Evolutionary conservation across 192 early-diverging fungal genomes (phyloP), one percentile per base, ranked within the genome.

Genomic region (Podila epicladia): DNA sequence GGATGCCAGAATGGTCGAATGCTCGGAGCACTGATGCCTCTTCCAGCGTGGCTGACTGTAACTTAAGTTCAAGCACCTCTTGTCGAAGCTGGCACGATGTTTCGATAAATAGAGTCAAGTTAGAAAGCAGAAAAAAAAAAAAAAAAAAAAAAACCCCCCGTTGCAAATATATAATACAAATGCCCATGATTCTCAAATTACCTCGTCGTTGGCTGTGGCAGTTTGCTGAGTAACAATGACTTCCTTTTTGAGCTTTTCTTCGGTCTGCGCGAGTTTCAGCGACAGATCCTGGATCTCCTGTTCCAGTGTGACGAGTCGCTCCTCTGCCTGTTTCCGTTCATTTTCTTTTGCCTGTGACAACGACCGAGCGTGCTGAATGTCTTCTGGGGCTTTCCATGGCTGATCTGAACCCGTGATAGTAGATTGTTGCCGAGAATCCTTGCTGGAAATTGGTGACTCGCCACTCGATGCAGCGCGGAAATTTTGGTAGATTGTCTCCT

Each of bases 401-500:
- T 79, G 69, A 29, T 71, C 70, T 31, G 65, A 64, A 9, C 37
- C 41, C 9, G 59, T 32, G 7, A 66, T 64, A 4, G 38, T 12
- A 7, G 49, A 28, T n/a, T 79, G 74, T n/a, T 67, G 60, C 9
- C 57, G 60, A 12, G 67, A 73, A n/a, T 73, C 77, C 49, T 80
- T 80, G 24, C 62, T 59, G 3, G 71, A 73, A 26, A 48, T 12
- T 9, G 77, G 69, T 1, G 71, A 73, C 3, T 80, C 77, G 5
- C 38, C 59, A n/a, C 59, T 69, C 2, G 77, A 57, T 31, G 62
- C 49, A n/a, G 82, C 69, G 12, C 75, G 67, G 49, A 76, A 83
- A 61, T 79, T 78, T 51, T 69, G 72, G 28, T 86, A 82, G 20
- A 86, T 55, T 24, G 64, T 73, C 20, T 82, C 83, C 38, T 86